A percentile compares a stretch with the other conserved stretches of the same genome.
phyloP scores from a whole-genome alignment of 768 basidiomycete genomes.

The Tulasnella sp. region DNA sequence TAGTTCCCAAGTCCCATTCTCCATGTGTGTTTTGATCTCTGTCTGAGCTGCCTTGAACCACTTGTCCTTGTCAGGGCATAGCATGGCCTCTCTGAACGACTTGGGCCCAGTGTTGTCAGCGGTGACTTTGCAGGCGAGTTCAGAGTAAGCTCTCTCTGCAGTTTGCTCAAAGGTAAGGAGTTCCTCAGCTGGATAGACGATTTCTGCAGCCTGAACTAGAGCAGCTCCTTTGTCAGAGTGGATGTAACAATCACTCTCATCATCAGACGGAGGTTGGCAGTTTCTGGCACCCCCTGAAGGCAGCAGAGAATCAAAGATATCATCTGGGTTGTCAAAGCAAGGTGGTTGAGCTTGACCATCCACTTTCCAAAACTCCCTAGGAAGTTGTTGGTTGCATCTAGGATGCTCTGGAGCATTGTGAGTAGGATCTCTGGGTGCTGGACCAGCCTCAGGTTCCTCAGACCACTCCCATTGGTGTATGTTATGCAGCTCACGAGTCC shows the following conservation, averaged over 20 bases:
- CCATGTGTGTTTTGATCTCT: not conserved
- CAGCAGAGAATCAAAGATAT: not conserved
- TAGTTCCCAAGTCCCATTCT: constrained; percentile 16
- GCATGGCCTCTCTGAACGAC: constrained; percentile 17
- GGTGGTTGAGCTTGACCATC: not conserved
- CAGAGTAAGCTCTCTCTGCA: not conserved
- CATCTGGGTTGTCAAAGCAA: too few species aligned
- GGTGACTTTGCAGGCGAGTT: not conserved
- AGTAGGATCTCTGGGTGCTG: too few species aligned
- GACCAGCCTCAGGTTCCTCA: too few species aligned
- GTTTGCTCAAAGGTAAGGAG: not conserved
- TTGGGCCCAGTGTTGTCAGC: constrained; percentile 11
- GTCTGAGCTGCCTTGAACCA: not conserved
- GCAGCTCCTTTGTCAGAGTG: not conserved
- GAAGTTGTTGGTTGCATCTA: not conserved
- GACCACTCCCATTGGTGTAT: too few species aligned
- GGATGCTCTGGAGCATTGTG: not conserved
- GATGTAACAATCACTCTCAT: not conserved
- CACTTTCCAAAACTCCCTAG: not conserved
- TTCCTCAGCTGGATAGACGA: not conserved
- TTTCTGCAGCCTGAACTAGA: not conserved
- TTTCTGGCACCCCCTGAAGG: not conserved
- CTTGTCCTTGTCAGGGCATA: constrained; percentile 13
- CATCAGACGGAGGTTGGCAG: not conserved
- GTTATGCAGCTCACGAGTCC: too few species aligned